Base-by-base conservation (phyloP, 2,329 filamentous ascomycete genomes). In the Hypoxylon rubiginosum region DNA sequence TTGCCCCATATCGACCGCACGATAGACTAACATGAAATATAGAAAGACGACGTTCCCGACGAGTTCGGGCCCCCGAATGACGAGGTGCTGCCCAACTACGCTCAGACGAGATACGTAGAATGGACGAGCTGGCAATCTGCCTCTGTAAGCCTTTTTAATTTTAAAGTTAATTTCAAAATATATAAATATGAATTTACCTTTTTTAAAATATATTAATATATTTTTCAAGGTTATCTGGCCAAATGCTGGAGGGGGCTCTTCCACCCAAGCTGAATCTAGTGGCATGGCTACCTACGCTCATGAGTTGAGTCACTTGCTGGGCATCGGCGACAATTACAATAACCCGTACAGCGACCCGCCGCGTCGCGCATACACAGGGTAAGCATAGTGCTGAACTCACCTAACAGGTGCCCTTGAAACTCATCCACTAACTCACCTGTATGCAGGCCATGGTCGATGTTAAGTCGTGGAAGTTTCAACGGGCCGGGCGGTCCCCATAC, bases 321-420 rank as follows among this genome's bases (percentile, higher is more conserved):
- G 81, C 13, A 86, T 86, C 21, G 82, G 82, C 8, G 85, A 86
- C 69, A 87, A 87, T 71, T 86, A 87, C 70, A 86, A 86, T 68
- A 86, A 86, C 58, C 84, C 84, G 0, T 86, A 82, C 67, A 77
- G 81, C 2, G 69, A 75, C 0, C 84, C 83, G 0, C 72, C 80
- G 45, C 79, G 82, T 2, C 81, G 85, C 21, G 74, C 81, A 0
- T 86, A 84, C 71, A 84, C 84, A 0, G 85, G 85, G 0, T 10
- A 4, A 3, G 32, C 10, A 10, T 34, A n/a, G n/a, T n/a, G n/a
- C n/a, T n/a, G n/a, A n/a, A n/a, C n/a, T n/a, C n/a, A n/a, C n/a
- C n/a, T n/a, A n/a, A n/a, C n/a, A n/a, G n/a, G n/a, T n/a, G n/a
- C n/a, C n/a, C n/a, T n/a, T n/a, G n/a, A n/a, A n/a, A n/a, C n/a